Evolutionary conservation across 495 filamentous ascomycete genomes (phyloP), one percentile per base, ranked within the genome.

Genomic region (Talaromyces trachyspermus): DNA sequence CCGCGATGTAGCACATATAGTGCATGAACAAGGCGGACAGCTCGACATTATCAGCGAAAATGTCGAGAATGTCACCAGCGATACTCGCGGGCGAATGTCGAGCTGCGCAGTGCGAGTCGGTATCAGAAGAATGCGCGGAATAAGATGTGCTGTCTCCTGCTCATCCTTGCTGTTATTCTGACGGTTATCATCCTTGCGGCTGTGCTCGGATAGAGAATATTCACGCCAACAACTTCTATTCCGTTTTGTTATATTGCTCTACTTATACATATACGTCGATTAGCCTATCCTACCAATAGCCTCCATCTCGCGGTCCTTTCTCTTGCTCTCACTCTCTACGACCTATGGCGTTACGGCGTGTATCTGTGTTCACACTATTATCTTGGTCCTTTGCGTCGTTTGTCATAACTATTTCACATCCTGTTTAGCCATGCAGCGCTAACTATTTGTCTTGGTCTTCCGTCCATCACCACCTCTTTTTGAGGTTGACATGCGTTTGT

Each of bases 1-100:
- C 74, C 76, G 89, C 32, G 94, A 99, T 68, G 87, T 98, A 19
- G 94, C 92, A 32, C 88, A 94, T 55, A 96, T 98, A 55, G 91
- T 99, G 29, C 78, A 78, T 53, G 90, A 95, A 65, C 92, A 99
- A 68, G 94, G 92, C 11, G 88, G 85, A 35, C 77, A 84, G 62
- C 72, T 99, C 10, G 88, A 95, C 63, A 87, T 87, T 41, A 95
- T 99, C 57, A 79, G 78, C 51, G 81, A 84, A 48, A 95, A 96
- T 59, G 87, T 96, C 5, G 76, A 90, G 57, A 81, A 79, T 49
- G 86, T 90, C 48, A 77, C 79, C 44, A 79, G 80, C 25, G 81
- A 90, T 56, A 94, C 89, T 4, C 75, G 77, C 37, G 89, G 89
- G 92, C 92, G 18, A 86, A 94, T 62, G 64, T 78, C 37, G 90